Base-by-base conservation (phyloP, 179 eudicot genomes). In the Corrigiola litoralis region DNA sequence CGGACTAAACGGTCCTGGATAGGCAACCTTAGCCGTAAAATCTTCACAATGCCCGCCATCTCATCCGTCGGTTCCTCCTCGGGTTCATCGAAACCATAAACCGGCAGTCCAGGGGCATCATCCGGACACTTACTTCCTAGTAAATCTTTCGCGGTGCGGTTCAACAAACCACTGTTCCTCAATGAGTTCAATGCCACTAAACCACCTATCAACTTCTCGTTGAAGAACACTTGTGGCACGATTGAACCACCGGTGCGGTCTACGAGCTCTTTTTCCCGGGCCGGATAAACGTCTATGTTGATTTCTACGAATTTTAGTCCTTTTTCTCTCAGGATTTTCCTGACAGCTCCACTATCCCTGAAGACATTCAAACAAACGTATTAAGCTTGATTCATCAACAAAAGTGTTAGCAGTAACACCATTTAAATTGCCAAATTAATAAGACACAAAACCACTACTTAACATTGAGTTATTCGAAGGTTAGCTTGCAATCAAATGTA, bases 151-250 rank as follows among this genome's bases (percentile, higher is more conserved):
- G 83, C 66, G 4, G 74, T 82, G 66, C 73, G 67, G 63, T 85
- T 86, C 66, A 92, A 58, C 54, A 75, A 49, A 21, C 92, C 94
- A 23, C 90, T 76, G 63, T 90, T 90, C 17, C 97, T 66, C 61
- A 90, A 33, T 23, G 92, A 83, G 56, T 92, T 92, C 52, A 92
- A 53, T 10, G 77, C 94, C 72, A 86, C 95, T 67, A 92, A 61
- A 37, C 95, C 98, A 0, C 98, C 98, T n/a, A 92, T 77, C 17
- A 85, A 8, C 47, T 85, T 84, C 72, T 84, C 98, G 71, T 92
- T 92, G 70, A 92, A 87, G 68, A 92, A 92, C 4, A 92, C 77
- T 79, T 85, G 88, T 27, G 98, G 98, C 21, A 92, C 95, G 0
- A 77, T 57, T 10, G 80, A 66, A 24, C 75, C 63, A 21, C 95